Evolutionary conservation across 805 yeast species (phyloP), one percentile per base, ranked within the genome.

Genomic region (Kazachstania martiniae): DNA sequence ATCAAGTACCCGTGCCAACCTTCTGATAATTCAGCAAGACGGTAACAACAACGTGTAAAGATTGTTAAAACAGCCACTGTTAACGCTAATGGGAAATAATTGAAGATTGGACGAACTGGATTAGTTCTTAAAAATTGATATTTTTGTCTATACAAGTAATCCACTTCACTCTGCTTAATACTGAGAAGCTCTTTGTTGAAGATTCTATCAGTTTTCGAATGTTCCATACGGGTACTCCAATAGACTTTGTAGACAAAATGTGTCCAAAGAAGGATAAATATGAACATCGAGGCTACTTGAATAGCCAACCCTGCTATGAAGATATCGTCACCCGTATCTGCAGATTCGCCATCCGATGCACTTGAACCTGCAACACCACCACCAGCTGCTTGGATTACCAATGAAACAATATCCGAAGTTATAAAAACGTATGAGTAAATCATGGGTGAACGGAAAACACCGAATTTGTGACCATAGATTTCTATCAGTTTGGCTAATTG

Each of bases 291-390:
- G 4, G 68, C 55, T 4, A 83, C 87, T 58, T 86, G 95, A 46
- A 79, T 65, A 0, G 77, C 78, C 30, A 86, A 63, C 6, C 95
- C 95, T 2, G 70, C 87, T 29, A 83, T 69, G 77, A 85, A 80
- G 30, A 79, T 41, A 27, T 48, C 41, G 8, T 41, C 47, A 32
- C 60, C 60, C 3, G 34, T 27, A 3, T 32, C 30, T 1, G 46
- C 25, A n/a, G 47, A 35, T 10, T 58, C 49, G 26, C 48, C 47
- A 3, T 32, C 31, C 7, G 53, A 39, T 5, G 66, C 51, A 0
- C 72, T 63, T 2, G 53, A 40, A 25, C 80, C 75, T 2, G 85
- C 82, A 27, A 70, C 55, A 33, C 78, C 91, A 46, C 94, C 94
- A 28, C 94, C 94, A 8, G 60, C 66, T 3, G 76, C 87, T 57